Evolutionary conservation across 352 stramenopile genomes (phyloP).

Genomic region (Phytophthora pini): DNA sequence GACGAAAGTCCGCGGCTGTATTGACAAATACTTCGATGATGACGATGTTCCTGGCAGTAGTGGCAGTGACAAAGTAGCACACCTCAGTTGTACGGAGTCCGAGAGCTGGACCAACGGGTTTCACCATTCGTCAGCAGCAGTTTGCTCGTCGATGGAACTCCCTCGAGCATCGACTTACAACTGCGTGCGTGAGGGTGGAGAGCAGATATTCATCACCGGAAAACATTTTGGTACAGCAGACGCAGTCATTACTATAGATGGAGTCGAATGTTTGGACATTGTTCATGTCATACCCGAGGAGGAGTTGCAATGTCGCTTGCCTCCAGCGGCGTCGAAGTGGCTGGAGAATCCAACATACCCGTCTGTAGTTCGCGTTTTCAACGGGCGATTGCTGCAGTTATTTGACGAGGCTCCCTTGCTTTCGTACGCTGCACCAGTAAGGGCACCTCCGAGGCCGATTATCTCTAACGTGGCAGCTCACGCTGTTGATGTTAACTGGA

Average conservation of each 20-base stretch:
- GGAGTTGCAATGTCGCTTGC: constrained; percentile 81
- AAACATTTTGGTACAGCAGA: constrained; percentile 79
- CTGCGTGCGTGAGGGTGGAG: constrained; percentile 60
- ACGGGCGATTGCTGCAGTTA: constrained; percentile 66
- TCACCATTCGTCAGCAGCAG: constrained; percentile 45
- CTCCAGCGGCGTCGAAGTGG: constrained; percentile 44
- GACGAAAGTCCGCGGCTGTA: constrained; percentile 79
- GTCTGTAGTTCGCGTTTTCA: constrained; percentile 67
- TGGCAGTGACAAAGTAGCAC: constrained; percentile 15
- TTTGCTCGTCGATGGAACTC: constrained; percentile 54
- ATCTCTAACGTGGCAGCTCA: constrained; percentile 83
- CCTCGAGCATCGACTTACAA: constrained; percentile 79
- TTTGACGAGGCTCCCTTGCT: constrained; percentile 67
- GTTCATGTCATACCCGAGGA: constrained; percentile 61
- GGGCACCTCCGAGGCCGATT: constrained; percentile 35
- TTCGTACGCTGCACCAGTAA: constrained; percentile 64
- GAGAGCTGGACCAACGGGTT: constrained; percentile 53
- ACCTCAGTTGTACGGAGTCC: constrained; percentile 59
- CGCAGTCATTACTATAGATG: constrained; percentile 75
- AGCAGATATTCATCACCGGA: constrained; percentile 66
- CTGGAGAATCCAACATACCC: constrained; percentile 43
- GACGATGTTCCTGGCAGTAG: constrained; percentile 11
- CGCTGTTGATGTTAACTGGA: constrained; percentile 88
- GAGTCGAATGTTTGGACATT: constrained; percentile 68
- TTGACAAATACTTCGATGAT: constrained; percentile 73